Conservation (phyloP, 805 yeast genomes). For the Metschnikowia cerradonensis region DNA sequence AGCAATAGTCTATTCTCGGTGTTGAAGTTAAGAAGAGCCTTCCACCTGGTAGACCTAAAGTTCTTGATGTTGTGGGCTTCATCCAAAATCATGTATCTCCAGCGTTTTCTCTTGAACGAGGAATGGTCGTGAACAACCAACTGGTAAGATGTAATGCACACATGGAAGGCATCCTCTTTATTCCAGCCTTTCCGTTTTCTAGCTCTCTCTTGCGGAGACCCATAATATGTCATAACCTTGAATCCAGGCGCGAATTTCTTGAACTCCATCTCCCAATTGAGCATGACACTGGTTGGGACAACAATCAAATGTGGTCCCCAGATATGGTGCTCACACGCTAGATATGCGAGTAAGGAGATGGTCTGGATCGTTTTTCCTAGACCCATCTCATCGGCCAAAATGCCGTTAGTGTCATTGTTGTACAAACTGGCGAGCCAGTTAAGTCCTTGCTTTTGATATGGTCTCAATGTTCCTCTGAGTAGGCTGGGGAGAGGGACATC, state of each 20-base stretch:
- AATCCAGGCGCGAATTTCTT: slow-evolving; percentile 98
- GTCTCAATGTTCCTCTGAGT: slow-evolving; percentile 78
- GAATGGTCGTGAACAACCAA: slow-evolving; percentile 96
- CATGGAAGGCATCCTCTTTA: slow-evolving; percentile 91
- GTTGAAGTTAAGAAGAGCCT: slow-evolving; percentile 87
- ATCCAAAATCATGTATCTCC: slow-evolving; percentile 96
- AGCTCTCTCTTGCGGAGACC: slow-evolving; percentile 94
- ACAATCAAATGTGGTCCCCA: slow-evolving; percentile 99
- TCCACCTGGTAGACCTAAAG: slow-evolving; percentile 96
- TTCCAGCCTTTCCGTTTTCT: slow-evolving; percentile 98
- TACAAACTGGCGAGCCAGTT: slow-evolving; percentile 96
- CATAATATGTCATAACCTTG: slow-evolving; percentile 91
- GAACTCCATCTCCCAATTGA: slow-evolving; percentile 99
- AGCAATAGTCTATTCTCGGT: slow-evolving; percentile 81
- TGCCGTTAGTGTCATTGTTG: slow-evolving; percentile 91
- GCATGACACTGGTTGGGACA: slow-evolving; percentile 95
- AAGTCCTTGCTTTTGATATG: slow-evolving; percentile 91
- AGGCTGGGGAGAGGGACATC: slow-evolving; percentile 78
- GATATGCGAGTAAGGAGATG: slow-evolving; percentile 74
- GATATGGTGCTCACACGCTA: slow-evolving; percentile 87
- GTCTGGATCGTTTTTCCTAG: slow-evolving; percentile 96
- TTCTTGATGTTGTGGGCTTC: slow-evolving; percentile 98
- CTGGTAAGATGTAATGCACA: slow-evolving; percentile 95
- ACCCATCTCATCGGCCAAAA: slow-evolving; percentile 98
- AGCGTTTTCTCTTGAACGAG: slow-evolving; percentile 82